phyloP scores from a whole-genome alignment of 2,329 filamentous ascomycete species.

The Exutisphaerella laricina region DNA sequence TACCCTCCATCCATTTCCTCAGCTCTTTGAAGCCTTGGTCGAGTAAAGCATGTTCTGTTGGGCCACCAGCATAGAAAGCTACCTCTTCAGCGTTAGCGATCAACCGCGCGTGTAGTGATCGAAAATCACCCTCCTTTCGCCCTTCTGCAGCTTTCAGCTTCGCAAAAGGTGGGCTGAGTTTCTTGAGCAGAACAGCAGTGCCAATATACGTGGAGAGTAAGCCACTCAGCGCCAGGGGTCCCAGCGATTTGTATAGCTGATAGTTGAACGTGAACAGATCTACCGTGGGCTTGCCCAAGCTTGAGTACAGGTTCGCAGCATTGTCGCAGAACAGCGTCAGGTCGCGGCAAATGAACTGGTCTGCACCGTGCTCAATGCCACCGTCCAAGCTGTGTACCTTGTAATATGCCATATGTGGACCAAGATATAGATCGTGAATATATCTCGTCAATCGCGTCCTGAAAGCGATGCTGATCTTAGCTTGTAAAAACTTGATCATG shows the following conservation, averaged over 20 bases:
- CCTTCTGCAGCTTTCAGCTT: conserved; percentile 96
- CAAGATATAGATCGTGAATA: conserved; percentile 94
- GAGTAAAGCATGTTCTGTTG: conserved; percentile 89
- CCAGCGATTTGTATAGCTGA: conserved; percentile 86
- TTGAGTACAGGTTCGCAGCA: conserved; percentile 89
- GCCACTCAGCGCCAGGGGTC: conserved; percentile 78
- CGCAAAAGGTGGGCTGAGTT: conserved; percentile 88
- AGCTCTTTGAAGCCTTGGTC: conserved; percentile 89
- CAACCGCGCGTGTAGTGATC: conserved; percentile 80
- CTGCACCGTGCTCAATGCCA: conserved; percentile 82
- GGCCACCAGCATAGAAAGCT: conserved; percentile 92
- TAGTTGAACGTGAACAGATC: conserved; percentile 98
- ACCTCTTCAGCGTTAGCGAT: conserved; percentile 98
- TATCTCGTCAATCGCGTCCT: conserved; percentile 90
- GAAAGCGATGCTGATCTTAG: conserved; percentile 97
- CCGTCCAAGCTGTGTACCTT: conserved; percentile 90
- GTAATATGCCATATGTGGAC: conserved; percentile 93
- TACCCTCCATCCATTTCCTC: conserved; percentile 95
- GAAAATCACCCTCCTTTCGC: conserved; percentile 90
- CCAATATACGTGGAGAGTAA: conserved; percentile 89
- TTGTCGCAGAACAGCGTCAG: conserved; percentile 91
- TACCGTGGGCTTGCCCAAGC: conserved; percentile 94
- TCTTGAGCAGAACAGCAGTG: conserved; percentile 82
- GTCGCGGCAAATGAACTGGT: conserved; percentile 97
- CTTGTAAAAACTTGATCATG: conserved; percentile 98